Base-by-base conservation (phyloP, 768 basidiomycete genomes). In the Lentinus brumalis region DNA sequence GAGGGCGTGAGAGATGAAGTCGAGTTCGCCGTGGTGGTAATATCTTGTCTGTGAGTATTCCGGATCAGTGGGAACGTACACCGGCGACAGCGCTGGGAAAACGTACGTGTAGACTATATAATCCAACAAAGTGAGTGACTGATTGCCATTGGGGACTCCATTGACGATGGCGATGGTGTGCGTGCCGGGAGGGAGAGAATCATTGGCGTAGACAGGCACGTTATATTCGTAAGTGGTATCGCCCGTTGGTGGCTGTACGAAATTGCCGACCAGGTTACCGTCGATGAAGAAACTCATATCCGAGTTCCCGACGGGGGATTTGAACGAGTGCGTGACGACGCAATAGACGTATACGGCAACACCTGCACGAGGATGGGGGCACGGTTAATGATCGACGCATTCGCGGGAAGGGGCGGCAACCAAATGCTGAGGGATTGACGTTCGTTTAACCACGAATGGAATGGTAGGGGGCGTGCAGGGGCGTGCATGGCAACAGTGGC, bases 341-440 rank as follows among this genome's bases (percentile, higher is more conserved):
- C 78, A 78, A 61, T 71, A 79, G 3, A 81, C 76, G 65, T 80
- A 81, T 14, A 82, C 66, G 0, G 79, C 79, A n/a, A 76, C 73
- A 7, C 79, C 79, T 81, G 56, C 35, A 35, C 35, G 35, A 9
- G 38, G 35, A 60, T 4, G 40, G 35, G n/a, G 12, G 14, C 46
- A 49, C 1, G 46, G 26, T 49, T 0, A 49, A 9, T 49, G 21
- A 12, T 26, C 46, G 5, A 26, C 7, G 29, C 29, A 49, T 49
- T 26, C 29, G 21, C 46, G 60, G 11, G 18, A 57, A 62, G 38
- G 60, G 35, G 59, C 29, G 30, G 18, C 8, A 6, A n/a, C 7
- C 10, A 18, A 35, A 55, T 21, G 21, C 52, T 52, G 45, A 51
- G n/a, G 39, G 32, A 40, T 6, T 4, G 32, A 49, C 30, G 30